These are phyloP conservation scores for Tetraselmis chui DNA, from an alignment of 139 green algal genomes.

Conservation along the genomic window DNA sequence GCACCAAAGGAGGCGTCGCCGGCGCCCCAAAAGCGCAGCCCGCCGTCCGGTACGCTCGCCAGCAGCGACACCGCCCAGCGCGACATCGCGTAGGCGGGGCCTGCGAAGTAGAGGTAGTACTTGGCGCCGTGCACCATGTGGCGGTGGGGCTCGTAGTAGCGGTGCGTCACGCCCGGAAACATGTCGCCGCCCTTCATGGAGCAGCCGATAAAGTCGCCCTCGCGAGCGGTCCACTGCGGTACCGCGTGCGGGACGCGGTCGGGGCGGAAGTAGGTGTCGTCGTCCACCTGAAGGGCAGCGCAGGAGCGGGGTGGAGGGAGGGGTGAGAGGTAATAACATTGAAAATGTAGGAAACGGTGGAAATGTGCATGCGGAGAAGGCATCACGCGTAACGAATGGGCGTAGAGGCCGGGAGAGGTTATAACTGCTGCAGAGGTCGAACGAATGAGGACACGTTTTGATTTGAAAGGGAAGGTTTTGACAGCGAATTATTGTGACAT, in stretches of 20 bases:
- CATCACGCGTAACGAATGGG: too few relatives aligned
- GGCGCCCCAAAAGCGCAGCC: slow-evolving; percentile 31
- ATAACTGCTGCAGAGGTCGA: too few relatives aligned
- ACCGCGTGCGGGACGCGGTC: slow-evolving; percentile 33
- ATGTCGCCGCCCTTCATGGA: slow-evolving; percentile 55
- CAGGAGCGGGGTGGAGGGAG: too few relatives aligned
- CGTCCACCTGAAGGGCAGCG: slow-evolving; percentile 50
- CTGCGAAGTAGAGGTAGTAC: slow-evolving; percentile 61
- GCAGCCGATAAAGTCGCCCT: slow-evolving; percentile 56
- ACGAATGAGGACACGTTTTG: too few relatives aligned
- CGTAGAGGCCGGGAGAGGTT: too few relatives aligned
- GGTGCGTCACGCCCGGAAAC: slow-evolving; percentile 17
- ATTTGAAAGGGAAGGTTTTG: too few relatives aligned
- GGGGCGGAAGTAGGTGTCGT: slow-evolving; percentile 57
- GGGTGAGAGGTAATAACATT: too few relatives aligned
- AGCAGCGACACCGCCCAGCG: slow-evolving; percentile 25
- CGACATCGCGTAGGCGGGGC: slow-evolving; percentile 46
- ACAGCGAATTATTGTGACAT: too few relatives aligned
- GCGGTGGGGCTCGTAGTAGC: slow-evolving; percentile 57
- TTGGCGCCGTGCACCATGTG: slow-evolving; percentile 29
- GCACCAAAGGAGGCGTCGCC: slow-evolving; percentile 53
- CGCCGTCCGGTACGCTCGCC: slow-evolving; percentile 8
- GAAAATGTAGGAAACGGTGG: too few relatives aligned
- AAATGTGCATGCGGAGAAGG: too few relatives aligned
- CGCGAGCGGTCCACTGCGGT: slow-evolving; percentile 32